phyloP scores from a whole-genome alignment of 2,329 filamentous ascomycete genomes.

The Fusarium citri region DNA sequence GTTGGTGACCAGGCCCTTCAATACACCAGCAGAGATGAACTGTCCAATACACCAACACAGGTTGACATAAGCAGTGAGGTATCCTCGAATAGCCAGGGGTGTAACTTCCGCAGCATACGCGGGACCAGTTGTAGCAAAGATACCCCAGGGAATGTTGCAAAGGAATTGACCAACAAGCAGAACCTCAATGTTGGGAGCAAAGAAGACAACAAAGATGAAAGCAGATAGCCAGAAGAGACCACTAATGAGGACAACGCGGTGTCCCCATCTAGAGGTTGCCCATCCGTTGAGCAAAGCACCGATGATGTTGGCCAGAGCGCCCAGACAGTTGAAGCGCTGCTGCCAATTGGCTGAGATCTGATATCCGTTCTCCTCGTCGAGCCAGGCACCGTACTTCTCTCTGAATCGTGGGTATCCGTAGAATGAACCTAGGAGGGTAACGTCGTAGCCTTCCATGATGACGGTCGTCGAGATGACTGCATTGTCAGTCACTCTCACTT shows the following conservation, averaged over 20 bases:
- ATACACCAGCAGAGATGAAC: slow-evolving; percentile 56
- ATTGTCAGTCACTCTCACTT: no score
- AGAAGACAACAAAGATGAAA: slow-evolving; percentile 63
- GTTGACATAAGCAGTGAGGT: slow-evolving; percentile 59
- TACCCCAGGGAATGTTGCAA: slow-evolving; percentile 59
- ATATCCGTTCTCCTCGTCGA: slow-evolving; percentile 52
- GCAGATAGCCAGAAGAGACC: slow-evolving; percentile 55
- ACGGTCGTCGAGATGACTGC: slow-evolving; percentile 58
- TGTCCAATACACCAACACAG: slow-evolving; percentile 59
- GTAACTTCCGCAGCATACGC: slow-evolving; percentile 59
- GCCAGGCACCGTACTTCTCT: slow-evolving; percentile 55
- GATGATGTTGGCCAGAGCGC: slow-evolving; percentile 53
- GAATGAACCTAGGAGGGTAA: slow-evolving; percentile 60
- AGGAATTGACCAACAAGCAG: slow-evolving; percentile 60
- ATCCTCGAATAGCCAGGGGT: slow-evolving; percentile 56
- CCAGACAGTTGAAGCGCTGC: slow-evolving; percentile 56
- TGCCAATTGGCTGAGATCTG: slow-evolving; percentile 65
- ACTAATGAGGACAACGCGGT: slow-evolving; percentile 57
- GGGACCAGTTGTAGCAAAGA: slow-evolving; percentile 59
- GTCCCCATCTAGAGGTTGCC: slow-evolving; percentile 56
- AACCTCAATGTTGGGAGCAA: slow-evolving; percentile 57
- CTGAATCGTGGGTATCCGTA: slow-evolving; percentile 57
- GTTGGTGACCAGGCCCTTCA: slow-evolving; percentile 53
- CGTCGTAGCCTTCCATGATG: slow-evolving; percentile 65
- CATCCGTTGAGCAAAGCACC: slow-evolving; percentile 58